These are phyloP conservation scores for Phylloporus scabripes DNA, from an alignment of 768 basidiomycete genomes.

Conservation along the genomic window DNA sequence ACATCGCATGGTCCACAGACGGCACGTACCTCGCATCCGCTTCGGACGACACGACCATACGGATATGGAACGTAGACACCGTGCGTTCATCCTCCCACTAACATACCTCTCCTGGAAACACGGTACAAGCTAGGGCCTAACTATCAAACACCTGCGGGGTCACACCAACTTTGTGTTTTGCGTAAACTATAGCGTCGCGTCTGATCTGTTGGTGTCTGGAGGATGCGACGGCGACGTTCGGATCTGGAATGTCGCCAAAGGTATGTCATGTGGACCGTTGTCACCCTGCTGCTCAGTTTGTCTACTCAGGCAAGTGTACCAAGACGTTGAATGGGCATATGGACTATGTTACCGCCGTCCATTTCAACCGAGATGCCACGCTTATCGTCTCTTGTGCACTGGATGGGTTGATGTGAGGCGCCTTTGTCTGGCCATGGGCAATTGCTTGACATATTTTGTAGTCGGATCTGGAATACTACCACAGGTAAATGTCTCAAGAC, in stretches of 20 bases:
- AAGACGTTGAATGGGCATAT: conserved; percentile 88
- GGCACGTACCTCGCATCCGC: conserved; percentile 81
- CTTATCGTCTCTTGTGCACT: conserved; percentile 88
- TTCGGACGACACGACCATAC: conserved; percentile 85
- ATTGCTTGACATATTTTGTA: conserved; percentile 28
- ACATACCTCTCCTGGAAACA: not conserved
- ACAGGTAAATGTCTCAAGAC: conserved; percentile 96
- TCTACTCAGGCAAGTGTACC: conserved; percentile 63
- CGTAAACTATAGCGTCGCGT: conserved; percentile 83
- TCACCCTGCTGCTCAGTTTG: not conserved
- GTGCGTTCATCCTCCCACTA: conserved; percentile 38
- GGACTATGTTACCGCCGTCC: conserved; percentile 91
- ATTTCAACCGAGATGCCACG: conserved; percentile 88
- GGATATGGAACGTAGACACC: conserved; percentile 84
- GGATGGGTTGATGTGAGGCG: conserved; percentile 86
- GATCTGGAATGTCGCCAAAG: conserved; percentile 86
- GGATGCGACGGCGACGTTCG: conserved; percentile 89
- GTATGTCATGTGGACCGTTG: conserved; percentile 33
- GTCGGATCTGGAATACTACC: conserved; percentile 92
- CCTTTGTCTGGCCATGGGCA: conserved; percentile 1
- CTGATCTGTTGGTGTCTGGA: conserved; percentile 87
- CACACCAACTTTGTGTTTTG: conserved; percentile 90
- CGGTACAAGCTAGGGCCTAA: conserved; percentile 48
- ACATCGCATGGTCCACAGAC: conserved; percentile 85
- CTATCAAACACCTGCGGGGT: conserved; percentile 66